These are phyloP conservation scores for Epichloe hybrida DNA, from an alignment of 2,329 filamentous ascomycete genomes.

Conservation along the genomic window DNA sequence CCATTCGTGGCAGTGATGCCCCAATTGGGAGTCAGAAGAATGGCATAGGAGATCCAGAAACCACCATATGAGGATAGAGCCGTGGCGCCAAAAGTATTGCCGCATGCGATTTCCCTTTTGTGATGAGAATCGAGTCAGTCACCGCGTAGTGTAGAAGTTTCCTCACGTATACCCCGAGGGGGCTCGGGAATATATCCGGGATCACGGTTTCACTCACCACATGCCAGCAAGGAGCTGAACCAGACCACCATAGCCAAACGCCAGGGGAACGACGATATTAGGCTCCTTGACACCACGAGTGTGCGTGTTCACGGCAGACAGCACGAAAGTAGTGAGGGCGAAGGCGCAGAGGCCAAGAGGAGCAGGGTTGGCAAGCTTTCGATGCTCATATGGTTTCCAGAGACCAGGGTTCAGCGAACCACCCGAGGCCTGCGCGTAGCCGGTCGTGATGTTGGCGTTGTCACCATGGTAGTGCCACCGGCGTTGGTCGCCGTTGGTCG, in stretches of 20 bases:
- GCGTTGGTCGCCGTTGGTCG: not conserved
- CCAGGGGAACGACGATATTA: constrained; percentile 54
- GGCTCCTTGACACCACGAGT: constrained; percentile 44
- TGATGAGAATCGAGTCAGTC: not conserved
- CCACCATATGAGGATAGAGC: constrained; percentile 71
- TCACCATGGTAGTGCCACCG: constrained; percentile 15
- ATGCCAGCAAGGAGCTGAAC: constrained; percentile 73
- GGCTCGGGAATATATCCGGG: not conserved
- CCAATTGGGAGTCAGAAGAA: constrained; percentile 58
- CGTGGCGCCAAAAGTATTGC: constrained; percentile 76
- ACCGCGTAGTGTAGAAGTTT: not conserved
- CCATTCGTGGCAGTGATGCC: constrained; percentile 34
- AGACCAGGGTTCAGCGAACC: constrained; percentile 61
- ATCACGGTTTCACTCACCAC: constrained; percentile 48
- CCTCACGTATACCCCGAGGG: too few relatives aligned
- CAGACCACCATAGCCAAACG: constrained; percentile 63
- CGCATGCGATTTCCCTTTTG: constrained; percentile 64
- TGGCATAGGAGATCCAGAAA: constrained; percentile 68
- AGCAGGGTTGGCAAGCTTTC: constrained; percentile 68
- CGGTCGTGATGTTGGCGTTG: constrained; percentile 11
- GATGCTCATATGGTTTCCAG: constrained; percentile 48
- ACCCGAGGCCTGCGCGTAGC: constrained; percentile 22
- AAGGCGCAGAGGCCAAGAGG: constrained; percentile 67
- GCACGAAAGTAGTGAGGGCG: constrained; percentile 70
- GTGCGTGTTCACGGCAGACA: constrained; percentile 60